phyloP scores from a whole-genome alignment of 2,329 filamentous ascomycete species.

The Achaetomium macrosporum region DNA sequence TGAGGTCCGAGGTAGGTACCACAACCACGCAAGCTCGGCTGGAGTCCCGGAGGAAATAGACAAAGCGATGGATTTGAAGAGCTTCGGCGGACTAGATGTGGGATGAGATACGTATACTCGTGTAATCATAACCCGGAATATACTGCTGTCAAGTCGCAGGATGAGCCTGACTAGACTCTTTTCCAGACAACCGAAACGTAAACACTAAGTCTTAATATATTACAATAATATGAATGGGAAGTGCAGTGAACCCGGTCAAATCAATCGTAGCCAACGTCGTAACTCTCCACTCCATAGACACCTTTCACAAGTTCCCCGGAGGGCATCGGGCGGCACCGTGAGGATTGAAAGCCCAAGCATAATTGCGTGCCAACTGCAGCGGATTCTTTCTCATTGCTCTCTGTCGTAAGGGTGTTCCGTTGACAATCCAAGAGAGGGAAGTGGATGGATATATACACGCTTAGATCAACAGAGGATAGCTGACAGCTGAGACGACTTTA shows the following conservation, averaged over 20 bases:
- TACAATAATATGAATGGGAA: constrained; percentile 18
- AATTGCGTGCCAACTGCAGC: constrained; percentile 9
- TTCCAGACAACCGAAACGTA: background rate
- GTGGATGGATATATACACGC: constrained; percentile 10
- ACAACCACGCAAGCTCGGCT: no score
- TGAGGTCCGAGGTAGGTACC: no score
- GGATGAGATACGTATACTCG: no score
- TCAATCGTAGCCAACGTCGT: constrained; percentile 13
- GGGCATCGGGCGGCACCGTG: background rate
- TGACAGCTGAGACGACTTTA: constrained; percentile 4
- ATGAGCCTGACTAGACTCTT: background rate
- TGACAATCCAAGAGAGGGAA: background rate
- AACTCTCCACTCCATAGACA: background rate
- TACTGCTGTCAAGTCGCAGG: no score
- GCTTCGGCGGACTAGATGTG: no score
- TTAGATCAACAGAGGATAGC: constrained; percentile 4
- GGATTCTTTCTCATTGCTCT: constrained; percentile 5
- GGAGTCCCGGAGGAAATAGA: no score
- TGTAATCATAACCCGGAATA: no score
- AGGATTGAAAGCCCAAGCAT: background rate
- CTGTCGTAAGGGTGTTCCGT: background rate
- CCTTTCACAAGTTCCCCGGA: background rate
- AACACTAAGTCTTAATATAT: constrained; percentile 9
- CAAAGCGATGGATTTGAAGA: no score
- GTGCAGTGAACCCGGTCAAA: constrained; percentile 3